Percentiles rank a stretch among this genome's conserved stretches.
These are phyloP conservation scores for Termitomyces eurrhizus DNA, from an alignment of 768 basidiomycete species.

Conservation along the genomic window DNA sequence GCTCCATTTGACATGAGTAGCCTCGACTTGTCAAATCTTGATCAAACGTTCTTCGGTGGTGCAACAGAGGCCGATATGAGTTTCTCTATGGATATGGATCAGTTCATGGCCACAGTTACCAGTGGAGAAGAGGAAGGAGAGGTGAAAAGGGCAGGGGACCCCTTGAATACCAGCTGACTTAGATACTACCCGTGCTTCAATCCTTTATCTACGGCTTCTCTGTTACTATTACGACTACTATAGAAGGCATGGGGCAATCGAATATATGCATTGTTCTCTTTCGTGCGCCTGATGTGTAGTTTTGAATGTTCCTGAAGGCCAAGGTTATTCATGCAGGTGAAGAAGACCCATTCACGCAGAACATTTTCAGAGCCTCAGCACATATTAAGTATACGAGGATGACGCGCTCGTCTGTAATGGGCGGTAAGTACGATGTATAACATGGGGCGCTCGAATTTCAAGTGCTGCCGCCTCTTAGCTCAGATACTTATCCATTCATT, in stretches of 20 bases:
- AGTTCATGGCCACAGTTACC: slow-evolving; percentile 40
- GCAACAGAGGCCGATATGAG: slow-evolving; percentile 37
- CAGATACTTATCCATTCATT: no score
- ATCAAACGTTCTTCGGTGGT: slow-evolving; percentile 38
- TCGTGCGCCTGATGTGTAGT: background rate
- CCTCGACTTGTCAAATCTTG: slow-evolving; percentile 43
- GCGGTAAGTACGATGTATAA: background rate
- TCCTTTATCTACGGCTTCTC: background rate
- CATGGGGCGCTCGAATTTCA: no score
- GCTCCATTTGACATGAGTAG: slow-evolving; percentile 45
- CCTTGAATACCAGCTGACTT: background rate
- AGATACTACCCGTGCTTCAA: background rate
- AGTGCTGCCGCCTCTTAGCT: no score
- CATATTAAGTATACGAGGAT: no score
- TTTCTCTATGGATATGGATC: slow-evolving; percentile 50
- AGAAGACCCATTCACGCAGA: background rate
- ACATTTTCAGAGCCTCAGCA: background rate
- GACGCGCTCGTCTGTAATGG: no score
- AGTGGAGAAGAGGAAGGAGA: slow-evolving; percentile 16
- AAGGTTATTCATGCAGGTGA: background rate
- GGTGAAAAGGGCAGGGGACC: background rate
- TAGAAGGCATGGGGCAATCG: background rate
- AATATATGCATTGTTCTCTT: background rate
- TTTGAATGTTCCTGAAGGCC: background rate
- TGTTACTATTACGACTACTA: background rate